phyloP scores from a whole-genome alignment of 1,284 basidiomycete species.

The Leccinum fuscescens region DNA sequence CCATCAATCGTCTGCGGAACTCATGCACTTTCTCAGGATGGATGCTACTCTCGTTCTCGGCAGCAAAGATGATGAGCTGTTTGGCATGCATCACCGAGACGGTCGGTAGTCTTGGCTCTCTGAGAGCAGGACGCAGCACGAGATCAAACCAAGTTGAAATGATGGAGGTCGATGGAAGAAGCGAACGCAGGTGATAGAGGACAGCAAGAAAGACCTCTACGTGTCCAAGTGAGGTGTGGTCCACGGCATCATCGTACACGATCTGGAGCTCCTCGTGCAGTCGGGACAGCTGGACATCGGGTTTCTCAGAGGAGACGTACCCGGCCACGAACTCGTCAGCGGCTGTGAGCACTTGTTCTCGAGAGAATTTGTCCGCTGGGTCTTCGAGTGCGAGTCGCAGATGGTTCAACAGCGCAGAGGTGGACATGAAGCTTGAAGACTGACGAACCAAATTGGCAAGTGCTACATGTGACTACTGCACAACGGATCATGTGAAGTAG shows the following conservation, averaged over 20 bases:
- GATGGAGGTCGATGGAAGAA: conserved; percentile 61
- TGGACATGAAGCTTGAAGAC: conserved; percentile 38
- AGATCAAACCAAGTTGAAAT: conserved; percentile 79
- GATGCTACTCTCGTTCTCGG: conserved; percentile 48
- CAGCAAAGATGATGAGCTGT: conserved; percentile 62
- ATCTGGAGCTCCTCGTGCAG: conserved; percentile 67
- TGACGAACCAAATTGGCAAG: conserved; percentile 12
- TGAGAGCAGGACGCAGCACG: conserved; percentile 69
- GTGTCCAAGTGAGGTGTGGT: conserved; percentile 60
- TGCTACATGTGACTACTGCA: conserved; percentile 1
- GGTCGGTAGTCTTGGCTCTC: conserved; percentile 64
- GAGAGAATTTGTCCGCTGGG: conserved; percentile 37
- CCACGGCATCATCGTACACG: conserved; percentile 59
- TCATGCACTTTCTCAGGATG: conserved; percentile 53
- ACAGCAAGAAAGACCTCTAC: conserved; percentile 64
- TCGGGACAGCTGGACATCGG: conserved; percentile 43
- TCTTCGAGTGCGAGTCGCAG: conserved; percentile 55
- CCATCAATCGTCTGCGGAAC: conserved; percentile 66
- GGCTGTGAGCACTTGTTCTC: conserved; percentile 46
- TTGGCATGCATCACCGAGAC: conserved; percentile 63
- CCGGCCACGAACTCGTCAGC: conserved; percentile 56
- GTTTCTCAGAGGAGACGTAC: conserved; percentile 45
- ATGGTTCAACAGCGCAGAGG: conserved; percentile 46
- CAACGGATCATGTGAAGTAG: neutral
- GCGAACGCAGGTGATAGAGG: conserved; percentile 57